These are phyloP conservation scores for Apiotrichum siamense DNA, from an alignment of 1,284 basidiomycete genomes.

Conservation along the genomic window DNA sequence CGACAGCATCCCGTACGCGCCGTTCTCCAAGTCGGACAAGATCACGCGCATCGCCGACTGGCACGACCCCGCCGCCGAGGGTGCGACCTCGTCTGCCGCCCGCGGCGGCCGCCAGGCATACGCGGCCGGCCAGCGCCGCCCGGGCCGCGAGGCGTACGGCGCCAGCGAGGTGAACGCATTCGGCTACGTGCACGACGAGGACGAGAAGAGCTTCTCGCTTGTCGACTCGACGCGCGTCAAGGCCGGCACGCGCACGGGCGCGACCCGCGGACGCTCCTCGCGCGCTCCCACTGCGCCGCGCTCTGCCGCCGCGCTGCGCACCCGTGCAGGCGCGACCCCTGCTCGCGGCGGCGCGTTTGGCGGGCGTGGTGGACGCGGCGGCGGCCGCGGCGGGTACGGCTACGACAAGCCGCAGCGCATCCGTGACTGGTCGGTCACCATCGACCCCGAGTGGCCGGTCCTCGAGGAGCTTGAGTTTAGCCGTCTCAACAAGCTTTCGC, in stretches of 20 bases:
- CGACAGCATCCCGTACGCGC: constrained; percentile 86
- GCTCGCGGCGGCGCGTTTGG: constrained; percentile 36
- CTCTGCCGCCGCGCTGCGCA: constrained; percentile 21
- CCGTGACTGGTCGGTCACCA: constrained; percentile 89
- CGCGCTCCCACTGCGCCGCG: constrained; percentile 15
- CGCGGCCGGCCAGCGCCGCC: constrained; percentile 31
- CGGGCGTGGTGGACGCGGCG: constrained; percentile 52
- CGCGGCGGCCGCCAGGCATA: constrained; percentile 21
- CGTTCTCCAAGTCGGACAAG: constrained; percentile 97
- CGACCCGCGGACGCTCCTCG: constrained; percentile 43
- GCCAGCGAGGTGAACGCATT: constrained; percentile 78
- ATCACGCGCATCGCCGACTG: constrained; percentile 96
- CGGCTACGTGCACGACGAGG: constrained; percentile 96
- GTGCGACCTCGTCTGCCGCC: constrained; percentile 58
- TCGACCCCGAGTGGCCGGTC: constrained; percentile 86
- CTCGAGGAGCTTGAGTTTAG: constrained; percentile 97
- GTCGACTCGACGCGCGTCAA: constrained; percentile 62
- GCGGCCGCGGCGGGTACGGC: constrained; percentile 74
- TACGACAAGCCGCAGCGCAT: constrained; percentile 89
- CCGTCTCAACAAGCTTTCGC: constrained; percentile 80
- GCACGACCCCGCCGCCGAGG: constrained; percentile 60
- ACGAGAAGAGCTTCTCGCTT: constrained; percentile 94
- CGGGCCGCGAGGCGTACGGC: constrained; percentile 49
- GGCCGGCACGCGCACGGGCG: constrained; percentile 57
- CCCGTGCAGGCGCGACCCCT: constrained; percentile 24